phyloP scores from a whole-genome alignment of 192 early-diverging fungal species.

The Cetraspora pellucida region DNA sequence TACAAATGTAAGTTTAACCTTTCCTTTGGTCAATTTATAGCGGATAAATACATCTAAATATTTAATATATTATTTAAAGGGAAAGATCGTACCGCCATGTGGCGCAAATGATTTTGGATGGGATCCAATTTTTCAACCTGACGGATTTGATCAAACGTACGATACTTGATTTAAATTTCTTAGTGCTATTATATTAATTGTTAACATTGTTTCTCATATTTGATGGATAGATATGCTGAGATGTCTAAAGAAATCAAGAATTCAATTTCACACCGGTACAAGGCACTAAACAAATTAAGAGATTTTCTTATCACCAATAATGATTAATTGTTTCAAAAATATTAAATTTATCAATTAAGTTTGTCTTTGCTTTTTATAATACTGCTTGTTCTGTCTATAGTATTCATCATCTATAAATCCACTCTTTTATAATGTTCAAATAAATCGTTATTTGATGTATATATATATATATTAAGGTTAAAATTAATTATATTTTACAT shows the following conservation, averaged over 20 bases:
- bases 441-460: no score
- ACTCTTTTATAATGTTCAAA: no score
- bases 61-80: slow-evolving; percentile 45
- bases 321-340: not conserved
- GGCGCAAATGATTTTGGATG: slow-evolving; percentile 90
- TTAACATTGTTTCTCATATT: not conserved
- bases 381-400: no score
- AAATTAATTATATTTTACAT: no score
- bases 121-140: slow-evolving; percentile 95
- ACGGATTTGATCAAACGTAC: slow-evolving; percentile 66
- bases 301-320: not conserved
- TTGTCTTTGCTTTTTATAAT: no score
- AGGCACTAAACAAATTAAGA: slow-evolving; percentile 73
- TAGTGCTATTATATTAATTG: not conserved
- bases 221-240: slow-evolving; percentile 80
- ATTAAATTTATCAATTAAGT: no score
- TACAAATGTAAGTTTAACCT: slow-evolving; percentile 53
- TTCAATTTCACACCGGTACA: slow-evolving; percentile 84
- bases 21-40: not conserved
- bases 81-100: slow-evolving; percentile 82
- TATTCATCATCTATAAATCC: no score
- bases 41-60: not conserved
- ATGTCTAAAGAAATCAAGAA: slow-evolving; percentile 87
- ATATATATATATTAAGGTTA: no score
- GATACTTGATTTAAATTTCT: not conserved